Conservation (phyloP, 768 basidiomycete species). For the Amanita molliuscula region DNA sequence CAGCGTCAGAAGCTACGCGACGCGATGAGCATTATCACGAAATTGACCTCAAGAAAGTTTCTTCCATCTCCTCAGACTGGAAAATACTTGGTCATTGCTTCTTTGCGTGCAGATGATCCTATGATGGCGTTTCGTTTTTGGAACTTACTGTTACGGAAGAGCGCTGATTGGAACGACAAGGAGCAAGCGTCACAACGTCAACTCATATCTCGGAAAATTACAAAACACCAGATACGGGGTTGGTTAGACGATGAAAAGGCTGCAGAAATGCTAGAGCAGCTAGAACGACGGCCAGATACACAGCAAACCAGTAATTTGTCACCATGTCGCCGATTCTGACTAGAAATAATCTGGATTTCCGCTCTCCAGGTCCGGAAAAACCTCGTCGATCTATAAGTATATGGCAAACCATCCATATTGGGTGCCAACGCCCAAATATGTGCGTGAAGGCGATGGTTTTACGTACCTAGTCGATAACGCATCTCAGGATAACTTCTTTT, state of each 20-base stretch:
- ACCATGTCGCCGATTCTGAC: neutral
- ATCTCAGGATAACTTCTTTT: too few species aligned
- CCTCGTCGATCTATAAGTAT: neutral
- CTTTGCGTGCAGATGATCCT: slow-evolving; percentile 39
- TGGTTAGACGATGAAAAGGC: slow-evolving; percentile 11
- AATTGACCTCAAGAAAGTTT: slow-evolving; percentile 22
- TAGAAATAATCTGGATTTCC: neutral
- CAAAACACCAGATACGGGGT: slow-evolving; percentile 9
- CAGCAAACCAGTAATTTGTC: neutral
- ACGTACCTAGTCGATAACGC: too few species aligned
- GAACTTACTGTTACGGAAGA: slow-evolving; percentile 33
- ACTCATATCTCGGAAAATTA: slow-evolving; percentile 26
- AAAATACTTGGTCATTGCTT: slow-evolving; percentile 36
- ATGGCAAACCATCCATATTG: neutral
- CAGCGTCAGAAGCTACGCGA: slow-evolving; percentile 25
- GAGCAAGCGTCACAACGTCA: slow-evolving; percentile 34
- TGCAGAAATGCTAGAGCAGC: slow-evolving; percentile 20
- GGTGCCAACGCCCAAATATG: too few species aligned
- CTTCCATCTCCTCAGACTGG: slow-evolving; percentile 38
- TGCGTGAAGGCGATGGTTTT: too few species aligned
- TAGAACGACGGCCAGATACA: slow-evolving; percentile 11
- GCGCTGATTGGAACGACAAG: slow-evolving; percentile 36
- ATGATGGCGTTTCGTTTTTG: slow-evolving; percentile 53
- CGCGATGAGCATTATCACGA: slow-evolving; percentile 31
- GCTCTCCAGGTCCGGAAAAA: neutral